phyloP scores from a whole-genome alignment of 2,329 filamentous ascomycete species.

The Fragosphaeria purpurea region DNA sequence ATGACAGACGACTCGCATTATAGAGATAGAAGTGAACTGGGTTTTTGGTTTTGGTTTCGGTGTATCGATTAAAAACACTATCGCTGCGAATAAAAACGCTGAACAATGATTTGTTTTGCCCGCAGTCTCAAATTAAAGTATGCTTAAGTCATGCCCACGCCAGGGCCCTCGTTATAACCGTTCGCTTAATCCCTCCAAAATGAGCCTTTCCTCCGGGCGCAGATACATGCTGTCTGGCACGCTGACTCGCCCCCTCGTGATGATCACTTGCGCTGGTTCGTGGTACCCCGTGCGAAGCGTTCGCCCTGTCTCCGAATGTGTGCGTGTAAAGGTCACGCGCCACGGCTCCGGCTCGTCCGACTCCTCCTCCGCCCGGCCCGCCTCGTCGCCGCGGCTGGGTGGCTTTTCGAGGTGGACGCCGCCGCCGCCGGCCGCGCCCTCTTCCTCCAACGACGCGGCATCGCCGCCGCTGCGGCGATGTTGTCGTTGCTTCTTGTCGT shows the following conservation, averaged over 20 bases:
- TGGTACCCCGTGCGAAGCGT: not conserved
- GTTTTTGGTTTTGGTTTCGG: no score
- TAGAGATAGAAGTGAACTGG: no score
- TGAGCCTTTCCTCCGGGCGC: conserved; percentile 6
- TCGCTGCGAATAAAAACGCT: no score
- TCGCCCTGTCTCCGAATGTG: not conserved
- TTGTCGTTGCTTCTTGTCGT: not conserved
- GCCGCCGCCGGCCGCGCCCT: not conserved
- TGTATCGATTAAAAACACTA: no score
- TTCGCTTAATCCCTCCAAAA: conserved; percentile 7
- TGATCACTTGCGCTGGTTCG: not conserved
- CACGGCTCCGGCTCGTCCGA: not conserved
- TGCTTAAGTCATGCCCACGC: no score
- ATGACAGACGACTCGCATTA: no score
- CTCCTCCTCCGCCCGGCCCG: not conserved
- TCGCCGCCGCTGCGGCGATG: not conserved
- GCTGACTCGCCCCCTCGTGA: conserved; percentile 1
- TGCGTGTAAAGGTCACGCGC: not conserved
- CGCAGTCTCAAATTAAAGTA: no score
- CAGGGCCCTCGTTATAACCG: not conserved
- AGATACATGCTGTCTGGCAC: conserved; percentile 5
- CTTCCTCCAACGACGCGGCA: not conserved
- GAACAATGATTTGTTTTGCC: no score
- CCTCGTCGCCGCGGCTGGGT: no score
- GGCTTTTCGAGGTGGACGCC: not conserved